phyloP scores from a whole-genome alignment of 371 early-diverging fungal genomes.

The Apophysomyces variabilis region DNA sequence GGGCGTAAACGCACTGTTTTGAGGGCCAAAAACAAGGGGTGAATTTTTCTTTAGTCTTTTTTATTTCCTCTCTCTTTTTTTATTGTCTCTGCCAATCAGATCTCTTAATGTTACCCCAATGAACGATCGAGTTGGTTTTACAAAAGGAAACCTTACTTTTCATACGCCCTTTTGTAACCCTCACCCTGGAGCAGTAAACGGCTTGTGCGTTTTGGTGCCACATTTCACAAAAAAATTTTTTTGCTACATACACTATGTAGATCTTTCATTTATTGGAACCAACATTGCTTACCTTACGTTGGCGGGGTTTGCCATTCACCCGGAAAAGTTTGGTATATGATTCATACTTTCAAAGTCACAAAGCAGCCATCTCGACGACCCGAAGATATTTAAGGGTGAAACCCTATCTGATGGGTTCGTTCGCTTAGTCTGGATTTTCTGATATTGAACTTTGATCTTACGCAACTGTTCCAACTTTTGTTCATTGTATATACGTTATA shows the following conservation, averaged over 20 bases:
- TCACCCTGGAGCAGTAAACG: background rate
- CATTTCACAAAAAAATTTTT: conserved; percentile 6
- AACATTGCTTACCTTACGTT: background rate
- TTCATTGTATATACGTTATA: too few relatives aligned
- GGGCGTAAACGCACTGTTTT: conserved; percentile 4
- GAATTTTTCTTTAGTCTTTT: background rate
- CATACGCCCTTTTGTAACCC: background rate
- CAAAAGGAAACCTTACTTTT: background rate
- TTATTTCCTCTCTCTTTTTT: conserved; percentile 5
- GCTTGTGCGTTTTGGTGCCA: conserved; percentile 11
- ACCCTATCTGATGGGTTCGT: background rate
- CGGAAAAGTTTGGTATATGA: background rate
- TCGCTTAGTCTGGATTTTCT: background rate
- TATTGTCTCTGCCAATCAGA: background rate
- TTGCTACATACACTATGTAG: background rate
- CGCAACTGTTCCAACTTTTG: too few relatives aligned
- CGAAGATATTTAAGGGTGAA: background rate
- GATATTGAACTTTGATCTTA: background rate
- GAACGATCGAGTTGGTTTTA: background rate
- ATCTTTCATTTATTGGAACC: background rate
- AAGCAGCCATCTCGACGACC: background rate
- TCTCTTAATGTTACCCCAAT: background rate
- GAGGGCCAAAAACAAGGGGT: conserved; percentile 7
- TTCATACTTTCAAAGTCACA: conserved; percentile 2
- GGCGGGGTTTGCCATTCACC: background rate